Evolutionary conservation across 2,329 filamentous ascomycete species (phyloP), one percentile per base, ranked within the genome.

Genomic region (Epichloe festucae): DNA sequence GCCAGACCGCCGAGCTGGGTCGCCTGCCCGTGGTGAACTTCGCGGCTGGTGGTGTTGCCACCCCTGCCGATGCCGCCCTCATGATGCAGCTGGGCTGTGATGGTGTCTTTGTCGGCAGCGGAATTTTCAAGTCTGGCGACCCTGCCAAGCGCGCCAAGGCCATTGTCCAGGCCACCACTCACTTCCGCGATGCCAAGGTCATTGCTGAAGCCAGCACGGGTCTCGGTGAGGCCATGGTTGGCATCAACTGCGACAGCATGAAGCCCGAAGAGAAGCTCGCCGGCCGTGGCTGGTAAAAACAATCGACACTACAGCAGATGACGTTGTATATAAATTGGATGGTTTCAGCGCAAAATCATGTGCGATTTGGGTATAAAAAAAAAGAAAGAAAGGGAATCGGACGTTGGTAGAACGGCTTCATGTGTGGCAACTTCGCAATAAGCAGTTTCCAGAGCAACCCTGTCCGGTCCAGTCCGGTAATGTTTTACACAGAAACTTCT

Each of bases 71-170:
- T 70, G 93, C 93, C 0, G 93, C 93, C 2, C 75, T 98, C 54
- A 73, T 98, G 91, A 98, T 98, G 93, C 91, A 97, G 76, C 75
- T 98, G 57, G 93, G 93, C 54, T 97, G 93, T 65, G 93, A 98
- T 64, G 93, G 93, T 53, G 93, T 98, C 38, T 98, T 98, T 65
- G 93, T 98, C 38, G 93, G 93, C 31, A 89, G 83, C 53, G 93
- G 93, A 31, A 97, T 97, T 69, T 98, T 98, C 81, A 97, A 97
- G 81, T 88, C 82, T 5, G 91, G 91, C 17, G 85, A 97, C 69
- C 87, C 93, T 21, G 82, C 84, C 44, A 88, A 91, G 81, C 77
- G 93, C 54, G 93, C 93, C 14, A 88, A 84, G 74, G 93, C 93
- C 39, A 97, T 98, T 62, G 93, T 98, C 50, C 85, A 90, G 65